Base-by-base conservation (phyloP, 768 basidiomycete genomes). In the Pisolithus albus region DNA sequence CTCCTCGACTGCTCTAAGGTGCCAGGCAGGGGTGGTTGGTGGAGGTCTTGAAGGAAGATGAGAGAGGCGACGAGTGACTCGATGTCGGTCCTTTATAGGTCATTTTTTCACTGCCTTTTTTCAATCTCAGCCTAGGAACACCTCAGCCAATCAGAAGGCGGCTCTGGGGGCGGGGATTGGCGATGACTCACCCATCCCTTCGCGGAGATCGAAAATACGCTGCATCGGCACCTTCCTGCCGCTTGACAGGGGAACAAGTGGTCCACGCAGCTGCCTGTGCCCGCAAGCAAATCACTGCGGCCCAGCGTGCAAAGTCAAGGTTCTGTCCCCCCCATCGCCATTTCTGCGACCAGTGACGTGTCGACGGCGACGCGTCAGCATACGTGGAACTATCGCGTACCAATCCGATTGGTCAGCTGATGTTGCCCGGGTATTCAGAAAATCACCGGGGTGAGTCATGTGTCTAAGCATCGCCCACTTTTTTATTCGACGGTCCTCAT, bases 41-140 rank as follows among this genome's bases (percentile, higher is more conserved):
- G 65, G 43, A 45, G 57, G 67, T 21, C 5, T 51, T 19, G 34
- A 45, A 55, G 51, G 46, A 51, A 56, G 50, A 21, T 15, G 48
- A n/a, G 55, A 46, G 36, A 40, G 28, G 28, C 18, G 1, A 13
- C 1, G 0, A 50, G 26, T 67, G 67, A 67, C 66, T 67, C 67
- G 63, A 40, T 11, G 41, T 7, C 13, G 40, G 5, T 43, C 15
- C 54, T 61, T 67, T 67, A 65, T 69, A 69, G 62, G 30, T 21
- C 24, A 23, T 42, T 36, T 56, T 56, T 56, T 60, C 66, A 67
- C 60, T 56, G 66, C 65, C 13, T 34, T 34, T 59, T 69, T 67
- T 67, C 67, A 69, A 67, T 53, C 66, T 67, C 67, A 69, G 66
- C 65, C 47, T 44, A 55, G 61, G 59, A 47, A 63, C 56, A 56